These are phyloP conservation scores for Podila clonocystis DNA, from an alignment of 192 early-diverging fungal genomes.

Conservation along the genomic window DNA sequence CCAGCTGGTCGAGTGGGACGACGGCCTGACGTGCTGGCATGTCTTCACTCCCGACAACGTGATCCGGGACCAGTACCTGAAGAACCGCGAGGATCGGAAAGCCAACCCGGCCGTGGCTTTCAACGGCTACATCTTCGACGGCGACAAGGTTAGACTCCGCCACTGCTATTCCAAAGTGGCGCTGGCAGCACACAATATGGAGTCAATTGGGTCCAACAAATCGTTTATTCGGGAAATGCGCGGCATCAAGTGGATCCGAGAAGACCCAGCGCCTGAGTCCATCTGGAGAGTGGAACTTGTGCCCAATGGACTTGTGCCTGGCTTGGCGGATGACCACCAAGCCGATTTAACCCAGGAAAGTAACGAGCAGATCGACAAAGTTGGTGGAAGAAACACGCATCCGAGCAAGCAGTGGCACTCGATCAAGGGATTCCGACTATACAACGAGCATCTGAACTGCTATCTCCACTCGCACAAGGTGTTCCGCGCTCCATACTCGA, in stretches of 20 bases:
- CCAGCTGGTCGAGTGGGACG: slow-evolving; percentile 21
- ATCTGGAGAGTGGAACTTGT: slow-evolving; percentile 13
- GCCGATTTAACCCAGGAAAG: no score
- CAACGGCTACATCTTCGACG: slow-evolving; percentile 8
- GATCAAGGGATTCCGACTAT: slow-evolving; percentile 21
- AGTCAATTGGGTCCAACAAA: slow-evolving; percentile 20
- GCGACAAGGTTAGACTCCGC: neutral
- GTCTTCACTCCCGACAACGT: neutral
- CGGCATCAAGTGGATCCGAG: neutral
- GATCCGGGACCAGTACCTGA: neutral
- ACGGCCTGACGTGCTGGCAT: slow-evolving; percentile 15
- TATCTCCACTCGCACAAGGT: slow-evolving; percentile 24
- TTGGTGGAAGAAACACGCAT: neutral
- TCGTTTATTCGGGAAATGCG: slow-evolving; percentile 15
- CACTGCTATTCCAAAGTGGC: slow-evolving; percentile 21
- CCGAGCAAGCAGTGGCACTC: slow-evolving; percentile 18
- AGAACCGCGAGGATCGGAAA: slow-evolving; percentile 5
- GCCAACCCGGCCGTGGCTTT: neutral
- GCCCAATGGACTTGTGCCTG: slow-evolving; percentile 5
- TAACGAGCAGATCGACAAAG: neutral
- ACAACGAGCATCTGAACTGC: slow-evolving; percentile 13
- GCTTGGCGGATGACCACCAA: slow-evolving; percentile 3
- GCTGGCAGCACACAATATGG: neutral
- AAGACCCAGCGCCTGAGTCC: neutral
- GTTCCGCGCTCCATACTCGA: slow-evolving; percentile 5